Conservation (phyloP, 345 rosid genomes). For the Acer saccharum region DNA sequence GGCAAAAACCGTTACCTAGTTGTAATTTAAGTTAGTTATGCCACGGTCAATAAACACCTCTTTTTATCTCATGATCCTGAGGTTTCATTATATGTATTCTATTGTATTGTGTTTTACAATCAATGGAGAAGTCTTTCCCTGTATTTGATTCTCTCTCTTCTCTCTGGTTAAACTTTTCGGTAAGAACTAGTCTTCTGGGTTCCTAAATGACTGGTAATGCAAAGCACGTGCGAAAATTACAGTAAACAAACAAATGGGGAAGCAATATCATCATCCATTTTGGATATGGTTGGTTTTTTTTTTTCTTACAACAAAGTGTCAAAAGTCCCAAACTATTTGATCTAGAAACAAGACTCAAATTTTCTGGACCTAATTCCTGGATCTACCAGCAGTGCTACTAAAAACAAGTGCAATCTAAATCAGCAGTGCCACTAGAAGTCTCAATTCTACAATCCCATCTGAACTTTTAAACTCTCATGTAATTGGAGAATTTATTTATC, state of each 20-base stretch:
- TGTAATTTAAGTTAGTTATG: conserved; percentile 2
- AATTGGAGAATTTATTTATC: neutral
- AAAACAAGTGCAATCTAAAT: neutral
- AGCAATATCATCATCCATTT: neutral
- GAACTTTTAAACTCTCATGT: neutral
- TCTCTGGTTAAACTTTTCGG: neutral
- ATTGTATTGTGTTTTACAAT: neutral
- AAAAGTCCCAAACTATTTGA: neutral
- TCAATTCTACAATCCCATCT: neutral
- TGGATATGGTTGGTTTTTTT: too few species aligned
- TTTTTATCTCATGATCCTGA: too few species aligned
- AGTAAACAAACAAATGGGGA: too few species aligned
- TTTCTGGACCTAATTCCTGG: neutral
- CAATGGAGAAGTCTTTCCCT: neutral
- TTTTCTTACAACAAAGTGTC: too few species aligned
- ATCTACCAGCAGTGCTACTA: neutral
- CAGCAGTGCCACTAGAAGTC: neutral
- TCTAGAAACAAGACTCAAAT: neutral
- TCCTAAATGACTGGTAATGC: neutral
- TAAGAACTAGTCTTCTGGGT: neutral
- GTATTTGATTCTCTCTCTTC: too few species aligned
- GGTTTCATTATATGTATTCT: neutral
- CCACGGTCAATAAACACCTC: neutral
- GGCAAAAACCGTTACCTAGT: neutral
- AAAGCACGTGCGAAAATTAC: too few species aligned